These are phyloP conservation scores for Magnusiomyces clavatus DNA, from an alignment of 1,139 yeast species.

Conservation along the genomic window DNA sequence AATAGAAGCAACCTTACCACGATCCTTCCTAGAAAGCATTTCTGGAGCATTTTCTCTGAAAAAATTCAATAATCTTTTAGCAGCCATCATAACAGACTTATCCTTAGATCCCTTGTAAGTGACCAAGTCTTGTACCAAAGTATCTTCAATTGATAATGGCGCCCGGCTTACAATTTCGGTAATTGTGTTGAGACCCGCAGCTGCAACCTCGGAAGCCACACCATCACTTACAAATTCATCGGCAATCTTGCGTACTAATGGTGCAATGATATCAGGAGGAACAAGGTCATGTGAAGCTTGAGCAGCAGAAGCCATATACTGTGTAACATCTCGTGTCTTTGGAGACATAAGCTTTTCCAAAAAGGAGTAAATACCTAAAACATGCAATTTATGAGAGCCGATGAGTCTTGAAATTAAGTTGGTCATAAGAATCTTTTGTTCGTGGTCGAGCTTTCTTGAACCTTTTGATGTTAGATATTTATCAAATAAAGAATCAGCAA, in stretches of 20 bases:
- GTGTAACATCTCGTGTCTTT: constrained; percentile 88
- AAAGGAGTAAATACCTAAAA: constrained; percentile 81
- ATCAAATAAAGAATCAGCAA: constrained; percentile 76
- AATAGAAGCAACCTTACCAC: constrained; percentile 88
- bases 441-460: constrained; percentile 57
- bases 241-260: constrained; percentile 83
- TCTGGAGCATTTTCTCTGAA: constrained; percentile 96
- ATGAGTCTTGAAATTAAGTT: constrained; percentile 79
- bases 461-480: constrained; percentile 63
- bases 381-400: constrained; percentile 89
- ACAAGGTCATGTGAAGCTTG: constrained; percentile 95
- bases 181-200: constrained; percentile 93
- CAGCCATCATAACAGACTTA: constrained; percentile 91
- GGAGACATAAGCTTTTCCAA: constrained; percentile 88
- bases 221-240: constrained; percentile 98
- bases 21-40: constrained; percentile 79
- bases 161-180: constrained; percentile 89
- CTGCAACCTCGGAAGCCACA: constrained; percentile 95
- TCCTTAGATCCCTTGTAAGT: constrained; percentile 91
- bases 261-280: constrained; percentile 82
- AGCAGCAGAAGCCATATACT: constrained; percentile 92
- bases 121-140: constrained; percentile 77
- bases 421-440: constrained; percentile 82
- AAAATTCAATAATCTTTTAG: constrained; percentile 75
- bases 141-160: constrained; percentile 84